Conservation (phyloP, 2,329 filamentous ascomycete genomes). For the Botrytis porri region DNA sequence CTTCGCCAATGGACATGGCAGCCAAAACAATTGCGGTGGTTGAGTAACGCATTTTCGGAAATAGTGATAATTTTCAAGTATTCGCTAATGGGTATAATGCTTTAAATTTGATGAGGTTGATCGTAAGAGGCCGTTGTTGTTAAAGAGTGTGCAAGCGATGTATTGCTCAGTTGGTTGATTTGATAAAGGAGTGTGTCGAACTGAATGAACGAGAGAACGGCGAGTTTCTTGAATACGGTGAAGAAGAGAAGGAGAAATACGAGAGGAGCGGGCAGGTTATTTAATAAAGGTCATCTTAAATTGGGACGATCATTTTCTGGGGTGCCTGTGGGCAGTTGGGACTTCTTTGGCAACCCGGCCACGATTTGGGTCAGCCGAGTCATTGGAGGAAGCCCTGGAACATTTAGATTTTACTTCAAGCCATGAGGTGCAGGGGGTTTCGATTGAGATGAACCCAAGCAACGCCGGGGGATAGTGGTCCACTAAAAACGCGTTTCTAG, state of each 20-base stretch:
- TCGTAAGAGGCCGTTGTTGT: slow-evolving; percentile 31
- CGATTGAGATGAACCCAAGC: slow-evolving; percentile 34
- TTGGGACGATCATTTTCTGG: slow-evolving; percentile 14
- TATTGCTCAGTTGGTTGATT: slow-evolving; percentile 30
- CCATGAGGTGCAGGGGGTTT: slow-evolving; percentile 25
- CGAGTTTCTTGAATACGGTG: slow-evolving; percentile 30
- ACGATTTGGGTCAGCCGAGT: slow-evolving; percentile 9
- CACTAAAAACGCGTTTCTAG: slow-evolving; percentile 33
- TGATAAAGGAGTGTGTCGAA: slow-evolving; percentile 32
- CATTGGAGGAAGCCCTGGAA: slow-evolving; percentile 19
- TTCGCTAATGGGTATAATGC: slow-evolving; percentile 18
- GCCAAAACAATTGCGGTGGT: slow-evolving; percentile 34
- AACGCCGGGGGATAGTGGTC: slow-evolving; percentile 20
- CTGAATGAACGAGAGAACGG: slow-evolving; percentile 31
- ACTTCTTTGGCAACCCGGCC: slow-evolving; percentile 15
- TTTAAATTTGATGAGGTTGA: slow-evolving; percentile 9
- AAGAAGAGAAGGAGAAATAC: slow-evolving; percentile 19
- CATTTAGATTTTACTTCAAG: slow-evolving; percentile 17
- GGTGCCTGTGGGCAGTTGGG: slow-evolving; percentile 1
- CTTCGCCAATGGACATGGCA: slow-evolving; percentile 34
- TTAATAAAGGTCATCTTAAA: slow-evolving; percentile 18
- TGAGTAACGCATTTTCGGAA: slow-evolving; percentile 36
- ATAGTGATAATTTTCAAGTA: neutral
- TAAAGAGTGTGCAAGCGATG: slow-evolving; percentile 36
- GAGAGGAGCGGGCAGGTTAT: slow-evolving; percentile 15